phyloP scores from a whole-genome alignment of 345 rosid genomes.

The Camelina sativa region DNA sequence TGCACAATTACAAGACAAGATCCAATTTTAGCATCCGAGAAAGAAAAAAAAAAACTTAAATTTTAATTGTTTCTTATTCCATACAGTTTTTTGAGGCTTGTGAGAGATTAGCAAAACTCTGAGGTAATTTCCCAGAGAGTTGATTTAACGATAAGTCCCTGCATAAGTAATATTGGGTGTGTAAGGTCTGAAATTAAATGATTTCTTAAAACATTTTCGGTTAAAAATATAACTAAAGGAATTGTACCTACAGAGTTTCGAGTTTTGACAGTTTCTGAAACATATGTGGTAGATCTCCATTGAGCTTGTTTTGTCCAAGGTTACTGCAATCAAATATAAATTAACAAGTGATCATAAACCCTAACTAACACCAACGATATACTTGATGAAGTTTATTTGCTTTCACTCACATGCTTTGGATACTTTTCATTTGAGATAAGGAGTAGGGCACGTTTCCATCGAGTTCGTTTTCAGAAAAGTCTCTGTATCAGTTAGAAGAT shows the following conservation, averaged over 20 bases:
- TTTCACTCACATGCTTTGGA: slow-evolving; percentile 65
- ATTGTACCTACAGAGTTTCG: slow-evolving; percentile 65
- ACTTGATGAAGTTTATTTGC: background rate
- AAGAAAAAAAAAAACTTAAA: background rate
- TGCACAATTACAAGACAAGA: slow-evolving; percentile 1
- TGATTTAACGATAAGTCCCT: slow-evolving; percentile 77
- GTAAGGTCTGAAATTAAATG: slow-evolving; percentile 16
- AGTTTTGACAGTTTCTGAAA: slow-evolving; percentile 76
- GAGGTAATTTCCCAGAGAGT: slow-evolving; percentile 75
- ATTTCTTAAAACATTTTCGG: background rate
- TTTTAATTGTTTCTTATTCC: slow-evolving; percentile 26
- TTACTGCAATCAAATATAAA: slow-evolving; percentile 51
- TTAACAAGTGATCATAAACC: slow-evolving; percentile 1
- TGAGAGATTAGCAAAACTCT: slow-evolving; percentile 64
- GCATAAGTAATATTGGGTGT: slow-evolving; percentile 31
- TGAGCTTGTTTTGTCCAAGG: slow-evolving; percentile 69
- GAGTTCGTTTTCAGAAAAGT: slow-evolving; percentile 75
- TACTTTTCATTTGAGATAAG: slow-evolving; percentile 70
- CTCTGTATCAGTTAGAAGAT: slow-evolving; percentile 55
- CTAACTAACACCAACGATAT: slow-evolving; percentile 8
- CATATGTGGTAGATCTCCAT: slow-evolving; percentile 82
- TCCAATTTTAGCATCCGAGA: slow-evolving; percentile 5
- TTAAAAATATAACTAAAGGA: slow-evolving; percentile 28
- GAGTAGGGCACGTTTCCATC: slow-evolving; percentile 85
- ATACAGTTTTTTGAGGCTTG: slow-evolving; percentile 67